Evolutionary conservation across 2,329 filamentous ascomycete species (phyloP).

Genomic region (Xylariaceae sp.): DNA sequence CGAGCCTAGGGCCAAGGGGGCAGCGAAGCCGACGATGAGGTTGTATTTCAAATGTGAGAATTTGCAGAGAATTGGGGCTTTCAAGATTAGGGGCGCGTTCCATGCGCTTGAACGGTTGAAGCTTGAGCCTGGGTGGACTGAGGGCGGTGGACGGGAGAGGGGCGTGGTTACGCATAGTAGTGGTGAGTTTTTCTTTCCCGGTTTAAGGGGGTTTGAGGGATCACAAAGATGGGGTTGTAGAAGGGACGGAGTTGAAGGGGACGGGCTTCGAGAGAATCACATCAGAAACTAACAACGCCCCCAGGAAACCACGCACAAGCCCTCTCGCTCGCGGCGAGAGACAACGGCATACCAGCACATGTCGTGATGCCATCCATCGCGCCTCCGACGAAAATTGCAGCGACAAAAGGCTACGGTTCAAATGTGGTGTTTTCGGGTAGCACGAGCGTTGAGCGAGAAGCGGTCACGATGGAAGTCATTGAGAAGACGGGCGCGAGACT

Average conservation of each 20-base stretch:
- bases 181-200: slow-evolving; percentile 47
- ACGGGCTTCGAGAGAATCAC: background rate
- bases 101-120: slow-evolving; percentile 74
- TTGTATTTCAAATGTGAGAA: slow-evolving; percentile 98
- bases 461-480: slow-evolving; percentile 65
- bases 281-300: slow-evolving; percentile 9
- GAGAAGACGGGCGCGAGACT: slow-evolving; percentile 70
- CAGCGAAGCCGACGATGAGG: slow-evolving; percentile 59
- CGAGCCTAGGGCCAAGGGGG: slow-evolving; percentile 45
- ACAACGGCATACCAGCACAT: slow-evolving; percentile 70
- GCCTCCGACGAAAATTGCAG: slow-evolving; percentile 81
- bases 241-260: background rate
- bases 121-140: slow-evolving; percentile 56
- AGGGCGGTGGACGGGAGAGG: slow-evolving; percentile 59
- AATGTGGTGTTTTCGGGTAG: slow-evolving; percentile 76
- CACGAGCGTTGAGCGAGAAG: slow-evolving; percentile 77
- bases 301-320: slow-evolving; percentile 93
- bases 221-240: background rate
- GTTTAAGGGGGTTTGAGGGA: background rate
- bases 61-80: slow-evolving; percentile 82
- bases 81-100: slow-evolving; percentile 89
- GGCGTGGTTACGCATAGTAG: slow-evolving; percentile 90
- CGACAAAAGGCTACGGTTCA: slow-evolving; percentile 74
- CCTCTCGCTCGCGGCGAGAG: slow-evolving; percentile 75
- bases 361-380: slow-evolving; percentile 92